These are phyloP conservation scores for Parmelia sp. DNA, from an alignment of 495 filamentous ascomycete species.

Conservation along the genomic window DNA sequence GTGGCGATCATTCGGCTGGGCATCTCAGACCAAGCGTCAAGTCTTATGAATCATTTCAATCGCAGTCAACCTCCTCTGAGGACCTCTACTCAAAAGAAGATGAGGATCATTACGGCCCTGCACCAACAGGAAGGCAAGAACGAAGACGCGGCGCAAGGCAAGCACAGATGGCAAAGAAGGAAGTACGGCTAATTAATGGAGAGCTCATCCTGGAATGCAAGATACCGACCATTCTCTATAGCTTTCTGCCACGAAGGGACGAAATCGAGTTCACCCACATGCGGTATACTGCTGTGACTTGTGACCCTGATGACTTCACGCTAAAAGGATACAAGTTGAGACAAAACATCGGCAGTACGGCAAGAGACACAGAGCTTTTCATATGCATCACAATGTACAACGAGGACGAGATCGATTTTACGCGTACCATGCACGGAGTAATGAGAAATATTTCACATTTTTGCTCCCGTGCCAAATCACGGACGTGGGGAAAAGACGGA, in stretches of 20 bases:
- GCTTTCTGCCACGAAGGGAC: slow-evolving; percentile 84
- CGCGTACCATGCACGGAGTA: slow-evolving; percentile 95
- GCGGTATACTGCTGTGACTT: slow-evolving; percentile 99
- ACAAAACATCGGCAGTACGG: slow-evolving; percentile 83
- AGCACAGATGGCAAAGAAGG: slow-evolving; percentile 85
- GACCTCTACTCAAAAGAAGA: slow-evolving; percentile 41
- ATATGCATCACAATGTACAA: slow-evolving; percentile 99
- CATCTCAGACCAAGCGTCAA: slow-evolving; percentile 43
- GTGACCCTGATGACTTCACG: slow-evolving; percentile 93
- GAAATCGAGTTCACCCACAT: slow-evolving; percentile 98
- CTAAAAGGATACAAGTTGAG: slow-evolving; percentile 84
- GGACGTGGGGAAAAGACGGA: slow-evolving; percentile 94
- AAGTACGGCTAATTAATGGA: slow-evolving; percentile 93
- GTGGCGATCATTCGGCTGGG: slow-evolving; percentile 28
- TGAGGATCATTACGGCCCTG: slow-evolving; percentile 70
- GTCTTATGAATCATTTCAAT: slow-evolving; percentile 58
- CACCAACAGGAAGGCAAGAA: slow-evolving; percentile 76
- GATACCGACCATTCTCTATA: slow-evolving; percentile 95
- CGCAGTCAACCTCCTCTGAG: slow-evolving; percentile 59
- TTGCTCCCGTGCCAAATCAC: slow-evolving; percentile 81
- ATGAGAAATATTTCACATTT: slow-evolving; percentile 98
- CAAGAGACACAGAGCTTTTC: slow-evolving; percentile 93
- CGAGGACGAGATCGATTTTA: slow-evolving; percentile 93
- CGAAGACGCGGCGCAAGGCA: slow-evolving; percentile 74
- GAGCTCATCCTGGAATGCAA: slow-evolving; percentile 98